Evolutionary conservation across 1,284 basidiomycete species (phyloP).

Genomic region (Sporisorium sorghi): DNA sequence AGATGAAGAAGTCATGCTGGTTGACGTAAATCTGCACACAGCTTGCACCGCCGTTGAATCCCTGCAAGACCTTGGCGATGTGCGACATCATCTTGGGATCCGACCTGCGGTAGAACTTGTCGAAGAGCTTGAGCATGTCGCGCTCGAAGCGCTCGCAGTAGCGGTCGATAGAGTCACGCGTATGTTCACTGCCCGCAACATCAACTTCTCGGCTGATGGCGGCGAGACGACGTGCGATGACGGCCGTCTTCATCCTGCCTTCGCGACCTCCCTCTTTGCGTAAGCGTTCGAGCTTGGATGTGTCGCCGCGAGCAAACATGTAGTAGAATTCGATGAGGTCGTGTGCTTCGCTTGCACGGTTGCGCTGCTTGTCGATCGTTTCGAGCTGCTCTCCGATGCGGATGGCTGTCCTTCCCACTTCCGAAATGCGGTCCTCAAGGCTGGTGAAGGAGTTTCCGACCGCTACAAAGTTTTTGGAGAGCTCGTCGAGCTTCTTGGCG

Average conservation of each 20-base stretch:
- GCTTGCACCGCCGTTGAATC: conserved; percentile 96
- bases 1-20: conserved; percentile 81
- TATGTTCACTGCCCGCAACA: conserved; percentile 62
- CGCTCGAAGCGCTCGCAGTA: conserved; percentile 99
- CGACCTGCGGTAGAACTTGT: conserved; percentile 85
- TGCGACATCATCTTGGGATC: conserved; percentile 99
- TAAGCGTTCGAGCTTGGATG: conserved; percentile 80
- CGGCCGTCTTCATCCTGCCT: conserved; percentile 87
- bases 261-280: conserved; percentile 80
- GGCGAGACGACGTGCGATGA: conserved; percentile 86
- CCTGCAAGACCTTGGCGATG: conserved; percentile 93
- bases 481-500: conserved; percentile 88
- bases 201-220: conserved; percentile 91
- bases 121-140: conserved; percentile 95
- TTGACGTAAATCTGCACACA: conserved; percentile 99
- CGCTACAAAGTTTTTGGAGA: conserved; percentile 87
- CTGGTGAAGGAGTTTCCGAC: conserved; percentile 62
- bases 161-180: conserved; percentile 78
- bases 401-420: conserved; percentile 93
- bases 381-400: conserved; percentile 94
- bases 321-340: conserved; percentile 96
- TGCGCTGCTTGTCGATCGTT: conserved; percentile 89
- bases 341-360: conserved; percentile 91
- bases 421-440: conserved; percentile 76
- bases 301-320: conserved; percentile 87